Evolutionary conservation across 2,329 filamentous ascomycete genomes (phyloP), one percentile per base, ranked within the genome.

Genomic region (Neopestalotiopsis sp.): DNA sequence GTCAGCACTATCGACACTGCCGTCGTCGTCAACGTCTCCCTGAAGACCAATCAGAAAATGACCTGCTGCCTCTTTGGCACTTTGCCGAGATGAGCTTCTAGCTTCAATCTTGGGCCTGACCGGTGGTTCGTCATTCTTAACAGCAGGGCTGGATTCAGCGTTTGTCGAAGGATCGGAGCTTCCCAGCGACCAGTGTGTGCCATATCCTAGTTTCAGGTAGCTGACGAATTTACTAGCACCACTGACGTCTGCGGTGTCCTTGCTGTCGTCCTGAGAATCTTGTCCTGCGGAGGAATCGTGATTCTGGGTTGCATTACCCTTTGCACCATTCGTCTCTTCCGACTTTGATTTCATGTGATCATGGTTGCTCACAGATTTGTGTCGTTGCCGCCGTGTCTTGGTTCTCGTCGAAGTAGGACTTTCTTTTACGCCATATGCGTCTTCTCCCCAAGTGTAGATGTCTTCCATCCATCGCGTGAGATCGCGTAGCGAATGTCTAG

Each of bases 381-480:
- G 78, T 67, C 79, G 83, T 61, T 78, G 78, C 68, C 73, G 73
- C 75, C 79, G 87, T 71, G 78, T 81, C 57, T 82, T 80, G 62
- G 86, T 85, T 40, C 92, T 87, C 69, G 87, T 86, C 1, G 92
- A 91, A 1, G 87, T 88, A 14, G 94, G 92, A 72, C 94, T 94
- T 45, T 97, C 92, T 66, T 89, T 88, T 6, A 98, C 88, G 4
- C 95, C 95, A 77, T 97, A 98, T 2, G 95, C 91, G 75, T 92
- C 87, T 66, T 93, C 90, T 2, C 95, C 95, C 85, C 94, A 94
- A 38, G 86, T 90, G 79, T 96, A 97, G 2, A 98, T 86, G 75
- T 93, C 92, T 79, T 97, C 93, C 86, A 96, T 91, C 95, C 95
- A 98, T 67, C 92, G 88, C 1, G 92, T 91, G 32, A 98, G 78